Percentiles rank a stretch among this genome's conserved stretches.
Evolutionary conservation across 441 rosid genomes (phyloP).

Genomic region (Arabidopsis hybrid): DNA sequence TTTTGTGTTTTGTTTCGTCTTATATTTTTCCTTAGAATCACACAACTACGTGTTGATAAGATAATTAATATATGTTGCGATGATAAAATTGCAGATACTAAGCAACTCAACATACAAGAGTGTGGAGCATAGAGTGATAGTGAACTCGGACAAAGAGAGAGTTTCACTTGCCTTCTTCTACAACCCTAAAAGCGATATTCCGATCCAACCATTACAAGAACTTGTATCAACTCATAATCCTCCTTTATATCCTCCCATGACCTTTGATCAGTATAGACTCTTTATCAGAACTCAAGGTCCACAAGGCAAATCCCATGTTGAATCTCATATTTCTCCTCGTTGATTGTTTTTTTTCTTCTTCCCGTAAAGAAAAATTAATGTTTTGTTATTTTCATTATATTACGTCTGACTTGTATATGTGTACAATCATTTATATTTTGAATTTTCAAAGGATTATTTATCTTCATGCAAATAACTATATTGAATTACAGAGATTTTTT

Average conservation of each 20-base stretch:
- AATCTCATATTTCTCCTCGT: conserved; percentile 63
- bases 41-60: not conserved
- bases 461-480: conserved; percentile 6
- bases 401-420: conserved; percentile 41
- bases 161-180: conserved; percentile 88
- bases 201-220: conserved; percentile 69
- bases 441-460: conserved; percentile 18
- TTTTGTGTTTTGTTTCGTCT: not conserved
- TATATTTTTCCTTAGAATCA: not conserved
- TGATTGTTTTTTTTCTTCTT: conserved; percentile 25
- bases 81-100: conserved; percentile 58
- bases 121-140: conserved; percentile 90
- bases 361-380: not conserved
- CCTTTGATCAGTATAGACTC: conserved; percentile 81
- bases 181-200: conserved; percentile 87
- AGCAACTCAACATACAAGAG: conserved; percentile 86
- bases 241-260: conserved; percentile 69
- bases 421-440: not conserved
- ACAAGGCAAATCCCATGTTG: conserved; percentile 82
- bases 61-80: not conserved
- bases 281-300: conserved; percentile 80
- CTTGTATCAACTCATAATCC: conserved; percentile 65
- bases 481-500: not conserved
- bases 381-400: conserved; percentile 14
- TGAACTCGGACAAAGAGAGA: conserved; percentile 68